phyloP scores from a whole-genome alignment of 2,329 filamentous ascomycete species.

The Colletotrichum filicis region DNA sequence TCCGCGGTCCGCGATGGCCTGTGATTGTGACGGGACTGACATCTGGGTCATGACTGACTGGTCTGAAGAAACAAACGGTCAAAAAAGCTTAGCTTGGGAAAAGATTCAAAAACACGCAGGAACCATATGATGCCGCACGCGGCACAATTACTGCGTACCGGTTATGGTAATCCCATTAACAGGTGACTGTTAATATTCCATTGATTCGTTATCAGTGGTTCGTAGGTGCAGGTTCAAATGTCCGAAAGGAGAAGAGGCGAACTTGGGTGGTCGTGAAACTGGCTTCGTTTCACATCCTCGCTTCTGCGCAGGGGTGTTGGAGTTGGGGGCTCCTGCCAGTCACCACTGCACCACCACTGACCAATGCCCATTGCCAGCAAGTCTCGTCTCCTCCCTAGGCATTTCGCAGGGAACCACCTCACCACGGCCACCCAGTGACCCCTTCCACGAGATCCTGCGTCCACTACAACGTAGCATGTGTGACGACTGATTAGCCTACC shows the following conservation, averaged over 20 bases:
- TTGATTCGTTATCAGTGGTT: constrained; percentile 32
- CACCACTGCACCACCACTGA: not conserved
- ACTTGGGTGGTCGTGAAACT: constrained; percentile 30
- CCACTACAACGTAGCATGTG: constrained; percentile 27
- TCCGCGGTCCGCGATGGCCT: constrained; percentile 5
- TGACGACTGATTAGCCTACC: not conserved
- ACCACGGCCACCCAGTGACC: not conserved
- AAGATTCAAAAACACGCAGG: constrained; percentile 6
- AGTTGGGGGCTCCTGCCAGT: not conserved
- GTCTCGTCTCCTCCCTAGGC: constrained; percentile 1
- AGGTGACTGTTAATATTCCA: constrained; percentile 14
- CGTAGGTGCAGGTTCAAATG: constrained; percentile 16
- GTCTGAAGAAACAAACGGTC: constrained; percentile 27
- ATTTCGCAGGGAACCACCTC: not conserved
- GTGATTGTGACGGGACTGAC: not conserved
- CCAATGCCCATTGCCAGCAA: not conserved
- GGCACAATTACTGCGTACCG: not conserved
- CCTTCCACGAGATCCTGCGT: constrained; percentile 17
- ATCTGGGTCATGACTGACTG: not conserved
- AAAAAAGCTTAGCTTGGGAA: constrained; percentile 29
- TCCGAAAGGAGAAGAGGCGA: constrained; percentile 32
- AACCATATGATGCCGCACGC: constrained; percentile 27
- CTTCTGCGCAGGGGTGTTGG: constrained; percentile 5
- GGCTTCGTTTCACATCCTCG: constrained; percentile 30
- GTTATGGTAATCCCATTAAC: not conserved